Percentiles rank a stretch among this genome's conserved stretches.
Evolutionary conservation across 1,284 basidiomycete genomes (phyloP).

Genomic region (Omphalotus olearius): DNA sequence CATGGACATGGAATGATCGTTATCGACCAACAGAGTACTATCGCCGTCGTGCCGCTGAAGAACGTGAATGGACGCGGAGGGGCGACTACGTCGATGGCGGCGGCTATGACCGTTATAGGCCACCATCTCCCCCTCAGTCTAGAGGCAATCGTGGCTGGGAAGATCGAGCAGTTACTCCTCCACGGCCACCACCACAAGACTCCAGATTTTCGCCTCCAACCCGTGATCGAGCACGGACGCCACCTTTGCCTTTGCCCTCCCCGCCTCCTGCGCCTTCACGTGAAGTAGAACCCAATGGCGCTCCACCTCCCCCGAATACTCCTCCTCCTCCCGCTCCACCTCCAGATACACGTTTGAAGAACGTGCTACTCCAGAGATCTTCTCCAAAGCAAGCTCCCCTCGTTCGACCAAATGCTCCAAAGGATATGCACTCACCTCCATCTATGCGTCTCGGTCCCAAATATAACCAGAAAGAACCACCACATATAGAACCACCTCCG

Average conservation of each 20-base stretch:
- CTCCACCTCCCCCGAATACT: constrained; percentile 12
- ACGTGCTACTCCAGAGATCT: not conserved
- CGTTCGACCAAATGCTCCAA: constrained; percentile 39
- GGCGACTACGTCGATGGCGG: constrained; percentile 17
- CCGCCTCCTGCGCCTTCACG: constrained; percentile 18
- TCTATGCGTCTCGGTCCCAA: constrained; percentile 22
- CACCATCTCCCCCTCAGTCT: not conserved
- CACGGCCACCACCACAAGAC: constrained; percentile 12
- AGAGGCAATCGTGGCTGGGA: constrained; percentile 10
- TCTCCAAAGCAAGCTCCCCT: constrained; percentile 7
- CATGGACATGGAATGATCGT: constrained; percentile 22
- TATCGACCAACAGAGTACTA: constrained; percentile 18
- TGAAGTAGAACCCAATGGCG: constrained; percentile 14
- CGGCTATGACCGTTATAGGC: constrained; percentile 10
- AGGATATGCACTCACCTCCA: constrained; percentile 39
- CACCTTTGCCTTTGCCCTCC: constrained; percentile 3
- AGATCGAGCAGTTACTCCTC: constrained; percentile 1
- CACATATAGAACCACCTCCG: constrained; percentile 18
- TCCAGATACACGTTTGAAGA: constrained; percentile 4
- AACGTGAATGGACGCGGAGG: constrained; percentile 16
- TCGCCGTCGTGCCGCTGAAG: constrained; percentile 19
- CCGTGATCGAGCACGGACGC: constrained; percentile 5
- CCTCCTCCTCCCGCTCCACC: constrained; percentile 14
- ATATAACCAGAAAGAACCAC: constrained; percentile 8
- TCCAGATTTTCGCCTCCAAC: constrained; percentile 16